These are phyloP conservation scores for Alternaria novae-zelandiae DNA, from an alignment of 2,329 filamentous ascomycete species.

Conservation along the genomic window DNA sequence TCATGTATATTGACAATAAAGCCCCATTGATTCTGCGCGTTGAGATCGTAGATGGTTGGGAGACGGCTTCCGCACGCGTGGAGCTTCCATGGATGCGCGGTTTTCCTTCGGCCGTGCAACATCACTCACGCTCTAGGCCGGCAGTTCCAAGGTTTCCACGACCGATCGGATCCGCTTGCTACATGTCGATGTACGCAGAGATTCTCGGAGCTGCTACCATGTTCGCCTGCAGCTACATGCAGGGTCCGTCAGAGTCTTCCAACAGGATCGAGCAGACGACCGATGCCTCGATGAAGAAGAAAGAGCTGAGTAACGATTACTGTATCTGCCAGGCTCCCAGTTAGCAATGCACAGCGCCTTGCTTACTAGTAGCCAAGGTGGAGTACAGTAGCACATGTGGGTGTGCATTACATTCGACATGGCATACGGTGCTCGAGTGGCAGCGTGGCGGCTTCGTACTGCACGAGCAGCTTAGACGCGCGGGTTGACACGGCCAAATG, in stretches of 20 bases:
- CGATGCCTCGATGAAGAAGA: not conserved
- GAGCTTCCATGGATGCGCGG: not conserved
- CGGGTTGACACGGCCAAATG: not conserved
- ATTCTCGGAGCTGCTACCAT: slow-evolving; percentile 19
- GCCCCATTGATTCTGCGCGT: not conserved
- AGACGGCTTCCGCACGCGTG: slow-evolving; percentile 1
- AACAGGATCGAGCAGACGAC: not conserved
- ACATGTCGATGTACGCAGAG: slow-evolving; percentile 11
- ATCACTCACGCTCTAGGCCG: not conserved
- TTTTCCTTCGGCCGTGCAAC: not conserved
- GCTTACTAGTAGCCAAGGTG: not conserved
- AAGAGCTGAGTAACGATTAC: slow-evolving; percentile 24
- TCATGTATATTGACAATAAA: not conserved
- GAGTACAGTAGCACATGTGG: not conserved
- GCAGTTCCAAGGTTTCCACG: not conserved
- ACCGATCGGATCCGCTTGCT: slow-evolving; percentile 8
- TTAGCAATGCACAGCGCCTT: not conserved
- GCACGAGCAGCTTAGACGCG: not conserved
- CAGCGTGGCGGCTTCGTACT: not conserved
- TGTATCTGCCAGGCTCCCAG: not conserved
- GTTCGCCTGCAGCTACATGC: slow-evolving; percentile 10
- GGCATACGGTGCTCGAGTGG: slow-evolving; percentile 1
- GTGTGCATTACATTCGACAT: not conserved
- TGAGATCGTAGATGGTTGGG: not conserved
- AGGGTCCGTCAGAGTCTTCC: slow-evolving; percentile 11